Percentiles rank a stretch among this genome's conserved stretches.
These are phyloP conservation scores for Delphinella strobiligena DNA, from an alignment of 2,329 filamentous ascomycete genomes.

Conservation along the genomic window DNA sequence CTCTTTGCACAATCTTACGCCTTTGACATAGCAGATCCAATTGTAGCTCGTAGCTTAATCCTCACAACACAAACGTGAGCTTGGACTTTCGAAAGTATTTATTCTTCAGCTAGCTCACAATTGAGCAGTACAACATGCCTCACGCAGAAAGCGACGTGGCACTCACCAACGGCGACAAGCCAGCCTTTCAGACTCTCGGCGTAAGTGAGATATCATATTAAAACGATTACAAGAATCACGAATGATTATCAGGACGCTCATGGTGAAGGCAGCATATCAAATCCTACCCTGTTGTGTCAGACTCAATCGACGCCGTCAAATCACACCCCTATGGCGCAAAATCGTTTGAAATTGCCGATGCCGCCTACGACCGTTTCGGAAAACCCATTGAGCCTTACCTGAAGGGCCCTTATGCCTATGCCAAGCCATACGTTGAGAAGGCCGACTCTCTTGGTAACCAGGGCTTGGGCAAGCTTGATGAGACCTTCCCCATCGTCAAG, in stretches of 20 bases:
- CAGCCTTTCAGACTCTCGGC: slow-evolving; percentile 33
- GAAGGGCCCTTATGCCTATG: slow-evolving; percentile 64
- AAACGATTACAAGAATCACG: slow-evolving; percentile 17
- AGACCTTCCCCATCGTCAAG: slow-evolving; percentile 47
- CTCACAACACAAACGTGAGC: no score
- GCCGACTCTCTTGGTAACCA: slow-evolving; percentile 58
- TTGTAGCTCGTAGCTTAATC: no score
- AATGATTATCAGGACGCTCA: slow-evolving; percentile 12
- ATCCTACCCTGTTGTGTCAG: slow-evolving; percentile 72
- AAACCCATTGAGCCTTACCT: slow-evolving; percentile 71
- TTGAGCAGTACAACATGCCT: no score
- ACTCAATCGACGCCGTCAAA: slow-evolving; percentile 67
- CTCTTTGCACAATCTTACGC: no score
- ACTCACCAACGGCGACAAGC: slow-evolving; percentile 38
- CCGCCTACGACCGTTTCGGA: slow-evolving; percentile 64
- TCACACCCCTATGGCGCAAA: slow-evolving; percentile 72
- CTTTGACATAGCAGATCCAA: neutral
- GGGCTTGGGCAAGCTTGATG: slow-evolving; percentile 32
- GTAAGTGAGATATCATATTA: slow-evolving; percentile 7
- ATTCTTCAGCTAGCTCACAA: no score
- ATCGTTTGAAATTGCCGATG: slow-evolving; percentile 63
- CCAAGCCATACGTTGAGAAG: slow-evolving; percentile 73
- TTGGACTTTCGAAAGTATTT: no score
- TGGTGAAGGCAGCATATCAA: slow-evolving; percentile 58
- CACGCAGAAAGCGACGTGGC: slow-evolving; percentile 34